Evolutionary conservation across 495 filamentous ascomycete genomes (phyloP).

Genomic region (Pyrenula massariospora): DNA sequence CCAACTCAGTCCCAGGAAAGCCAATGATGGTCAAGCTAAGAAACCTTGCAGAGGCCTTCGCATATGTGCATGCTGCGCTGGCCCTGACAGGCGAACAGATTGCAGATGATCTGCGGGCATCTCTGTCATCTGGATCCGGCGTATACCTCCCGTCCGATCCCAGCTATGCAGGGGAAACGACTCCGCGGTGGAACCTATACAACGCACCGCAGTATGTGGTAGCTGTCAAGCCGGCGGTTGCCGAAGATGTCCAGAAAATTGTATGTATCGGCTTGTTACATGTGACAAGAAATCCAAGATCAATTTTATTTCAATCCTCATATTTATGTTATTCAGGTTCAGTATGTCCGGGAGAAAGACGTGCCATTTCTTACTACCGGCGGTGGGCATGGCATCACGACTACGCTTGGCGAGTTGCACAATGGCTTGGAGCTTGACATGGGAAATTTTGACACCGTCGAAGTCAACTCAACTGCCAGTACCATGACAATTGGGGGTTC

Average conservation of each 20-base stretch:
- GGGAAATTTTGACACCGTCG: constrained; percentile 14
- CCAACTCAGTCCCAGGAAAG: too few species aligned
- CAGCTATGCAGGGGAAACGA: not conserved
- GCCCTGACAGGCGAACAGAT: too few species aligned
- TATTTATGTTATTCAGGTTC: constrained; percentile 7
- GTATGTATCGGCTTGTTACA: constrained; percentile 5
- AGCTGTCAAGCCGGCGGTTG: constrained; percentile 15
- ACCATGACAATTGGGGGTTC: constrained; percentile 14
- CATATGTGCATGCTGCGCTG: too few species aligned
- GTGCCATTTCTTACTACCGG: constrained; percentile 24
- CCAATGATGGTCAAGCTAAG: too few species aligned
- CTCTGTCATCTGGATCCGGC: constrained; percentile 1
- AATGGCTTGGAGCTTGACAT: constrained; percentile 21
- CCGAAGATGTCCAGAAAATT: constrained; percentile 15
- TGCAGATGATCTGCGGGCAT: not conserved
- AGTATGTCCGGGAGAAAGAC: constrained; percentile 8
- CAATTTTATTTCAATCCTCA: not conserved
- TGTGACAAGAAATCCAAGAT: not conserved
- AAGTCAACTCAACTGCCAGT: constrained; percentile 5
- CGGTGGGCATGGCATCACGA: constrained; percentile 19
- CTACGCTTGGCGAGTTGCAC: constrained; percentile 6
- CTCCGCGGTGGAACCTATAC: constrained; percentile 10
- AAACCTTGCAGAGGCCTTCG: too few species aligned
- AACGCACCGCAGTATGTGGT: constrained; percentile 14
- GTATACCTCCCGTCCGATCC: not conserved